phyloP scores from a whole-genome alignment of 805 yeast genomes.

The Blastobotrys americana region DNA sequence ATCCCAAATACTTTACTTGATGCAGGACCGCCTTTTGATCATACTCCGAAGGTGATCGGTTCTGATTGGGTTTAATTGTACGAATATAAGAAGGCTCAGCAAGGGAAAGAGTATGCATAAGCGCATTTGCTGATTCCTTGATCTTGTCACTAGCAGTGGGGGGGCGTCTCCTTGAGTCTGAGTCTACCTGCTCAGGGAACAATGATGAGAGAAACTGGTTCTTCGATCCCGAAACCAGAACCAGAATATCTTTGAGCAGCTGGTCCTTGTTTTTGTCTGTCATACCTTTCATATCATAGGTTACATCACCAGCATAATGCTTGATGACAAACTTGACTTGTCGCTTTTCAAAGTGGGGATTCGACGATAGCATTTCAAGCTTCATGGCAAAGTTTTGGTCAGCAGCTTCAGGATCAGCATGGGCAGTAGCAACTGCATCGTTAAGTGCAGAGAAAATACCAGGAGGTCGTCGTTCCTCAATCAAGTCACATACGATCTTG shows the following conservation, averaged over 20 bases:
- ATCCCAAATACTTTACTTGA: conserved; percentile 90
- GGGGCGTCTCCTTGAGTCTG: conserved; percentile 69
- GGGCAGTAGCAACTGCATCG: conserved; percentile 97
- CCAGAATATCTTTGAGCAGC: conserved; percentile 78
- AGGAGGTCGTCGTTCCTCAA: conserved; percentile 90
- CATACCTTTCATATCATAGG: conserved; percentile 80
- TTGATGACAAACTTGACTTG: conserved; percentile 80
- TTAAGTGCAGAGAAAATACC: conserved; percentile 94
- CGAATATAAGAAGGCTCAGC: conserved; percentile 95
- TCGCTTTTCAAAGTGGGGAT: conserved; percentile 85
- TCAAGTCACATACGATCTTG: conserved; percentile 91
- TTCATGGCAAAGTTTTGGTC: conserved; percentile 94
- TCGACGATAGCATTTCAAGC: conserved; percentile 70
- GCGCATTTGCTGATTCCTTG: conserved; percentile 79
- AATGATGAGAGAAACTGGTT: conserved; percentile 54
- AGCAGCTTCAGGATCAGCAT: conserved; percentile 93
- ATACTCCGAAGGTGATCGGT: conserved; percentile 82
- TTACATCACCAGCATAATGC: conserved; percentile 98
- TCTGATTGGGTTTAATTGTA: conserved; percentile 95
- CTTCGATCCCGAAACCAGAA: conserved; percentile 63
- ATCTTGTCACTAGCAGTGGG: conserved; percentile 96
- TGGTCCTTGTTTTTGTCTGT: conserved; percentile 97
- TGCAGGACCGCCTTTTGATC: conserved; percentile 86
- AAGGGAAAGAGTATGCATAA: conserved; percentile 81
- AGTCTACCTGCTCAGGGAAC: conserved; percentile 56